These are phyloP conservation scores for Calocybe cyanea DNA, from an alignment of 768 basidiomycete species.

Conservation along the genomic window DNA sequence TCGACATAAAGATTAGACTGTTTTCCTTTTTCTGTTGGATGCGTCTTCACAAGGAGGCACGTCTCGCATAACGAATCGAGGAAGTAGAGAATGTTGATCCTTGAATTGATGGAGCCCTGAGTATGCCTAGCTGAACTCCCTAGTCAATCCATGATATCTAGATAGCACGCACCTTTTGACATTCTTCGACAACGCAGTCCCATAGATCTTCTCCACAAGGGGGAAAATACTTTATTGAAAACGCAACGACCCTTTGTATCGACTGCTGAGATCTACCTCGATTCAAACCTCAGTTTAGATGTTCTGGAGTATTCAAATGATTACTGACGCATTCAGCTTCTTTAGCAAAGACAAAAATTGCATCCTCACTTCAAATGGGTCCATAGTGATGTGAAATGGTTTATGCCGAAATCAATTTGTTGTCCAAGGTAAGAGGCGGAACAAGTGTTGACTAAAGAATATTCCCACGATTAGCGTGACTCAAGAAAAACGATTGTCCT, in stretches of 20 bases:
- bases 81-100: conserved; percentile 91
- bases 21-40: conserved; percentile 9
- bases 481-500: conserved; percentile 5
- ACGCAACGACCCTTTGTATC: conserved; percentile 83
- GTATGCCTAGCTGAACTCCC: background rate
- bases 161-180: conserved; percentile 60
- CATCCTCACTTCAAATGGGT: background rate
- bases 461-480: conserved; percentile 13
- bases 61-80: conserved; percentile 85
- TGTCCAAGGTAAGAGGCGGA: too few species aligned
- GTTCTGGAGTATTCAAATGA: background rate
- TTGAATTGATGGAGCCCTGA: conserved; percentile 81
- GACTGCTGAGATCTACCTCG: conserved; percentile 72
- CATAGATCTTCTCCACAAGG: conserved; percentile 89
- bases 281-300: conserved; percentile 19
- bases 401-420: too few species aligned
- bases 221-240: conserved; percentile 79
- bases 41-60: conserved; percentile 62
- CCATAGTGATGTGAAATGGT: background rate
- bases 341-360: conserved; percentile 55
- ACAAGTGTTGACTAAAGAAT: background rate
- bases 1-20: conserved; percentile 66
- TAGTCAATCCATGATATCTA: background rate
- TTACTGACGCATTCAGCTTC: conserved; percentile 61
- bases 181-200: conserved; percentile 92